Evolutionary conservation across 2,329 filamentous ascomycete species (phyloP).

Genomic region (Nothopassalora personata): DNA sequence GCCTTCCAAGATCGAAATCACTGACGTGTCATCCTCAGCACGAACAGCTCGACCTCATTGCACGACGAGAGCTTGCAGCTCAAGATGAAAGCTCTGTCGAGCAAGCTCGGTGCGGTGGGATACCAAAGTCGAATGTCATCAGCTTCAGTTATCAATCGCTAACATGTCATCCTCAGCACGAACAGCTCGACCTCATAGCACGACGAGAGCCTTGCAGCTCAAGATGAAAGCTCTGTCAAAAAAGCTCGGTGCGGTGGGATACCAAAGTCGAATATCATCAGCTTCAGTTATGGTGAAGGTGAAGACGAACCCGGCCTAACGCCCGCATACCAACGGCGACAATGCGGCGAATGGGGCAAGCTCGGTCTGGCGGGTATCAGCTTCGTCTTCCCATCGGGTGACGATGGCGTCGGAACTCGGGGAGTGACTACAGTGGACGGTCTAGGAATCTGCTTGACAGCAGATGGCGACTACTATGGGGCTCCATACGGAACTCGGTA

Average conservation of each 20-base stretch:
- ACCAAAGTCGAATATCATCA: conserved; percentile 46
- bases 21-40: conserved; percentile 51
- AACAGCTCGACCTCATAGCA: no score
- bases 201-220: no score
- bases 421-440: background rate
- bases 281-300: conserved; percentile 54
- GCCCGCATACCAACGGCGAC: conserved; percentile 51
- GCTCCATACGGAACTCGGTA: conserved; percentile 37
- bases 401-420: conserved; percentile 49
- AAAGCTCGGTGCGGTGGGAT: conserved; percentile 17
- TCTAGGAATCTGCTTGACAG: conserved; percentile 17
- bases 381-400: conserved; percentile 57
- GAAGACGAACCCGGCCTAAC: conserved; percentile 22
- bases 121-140: conserved; percentile 44
- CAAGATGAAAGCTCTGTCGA: no score
- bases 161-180: conserved; percentile 50
- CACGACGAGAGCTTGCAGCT: no score
- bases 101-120: conserved; percentile 17
- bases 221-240: no score
- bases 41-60: no score
- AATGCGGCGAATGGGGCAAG: conserved; percentile 59
- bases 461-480: conserved; percentile 37
- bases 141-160: conserved; percentile 60
- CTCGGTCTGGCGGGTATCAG: conserved; percentile 59
- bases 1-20: no score